These are phyloP conservation scores for Eremomyces bilateralis DNA, from an alignment of 495 filamentous ascomycete genomes.

Conservation along the genomic window DNA sequence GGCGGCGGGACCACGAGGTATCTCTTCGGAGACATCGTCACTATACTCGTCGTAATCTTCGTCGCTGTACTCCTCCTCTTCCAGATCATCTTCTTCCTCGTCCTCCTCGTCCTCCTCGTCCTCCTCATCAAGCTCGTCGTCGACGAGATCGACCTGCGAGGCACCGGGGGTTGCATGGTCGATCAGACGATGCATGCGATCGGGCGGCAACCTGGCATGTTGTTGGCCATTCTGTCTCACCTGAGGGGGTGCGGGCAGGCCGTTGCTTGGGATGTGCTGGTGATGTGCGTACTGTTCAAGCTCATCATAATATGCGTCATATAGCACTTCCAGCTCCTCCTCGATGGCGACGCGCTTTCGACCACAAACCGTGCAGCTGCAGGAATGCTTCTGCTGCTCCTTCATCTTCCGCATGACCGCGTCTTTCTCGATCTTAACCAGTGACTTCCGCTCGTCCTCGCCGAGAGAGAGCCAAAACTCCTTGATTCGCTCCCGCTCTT, in stretches of 20 bases:
- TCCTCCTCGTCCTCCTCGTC: conserved; percentile 46
- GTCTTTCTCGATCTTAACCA: conserved; percentile 97
- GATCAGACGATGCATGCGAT: conserved; percentile 17
- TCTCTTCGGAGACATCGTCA: conserved; percentile 31
- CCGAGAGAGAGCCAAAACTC: conserved; percentile 96
- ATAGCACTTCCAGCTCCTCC: conserved; percentile 94
- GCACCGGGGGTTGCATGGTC: conserved; percentile 1
- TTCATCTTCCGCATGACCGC: conserved; percentile 98
- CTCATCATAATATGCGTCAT: conserved; percentile 98
- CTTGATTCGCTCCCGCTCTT: conserved; percentile 92
- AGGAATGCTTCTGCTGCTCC: conserved; percentile 98
- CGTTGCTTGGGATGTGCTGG: conserved; percentile 41
- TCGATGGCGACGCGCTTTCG: conserved; percentile 94
- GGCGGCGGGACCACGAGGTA: conserved; percentile 28
- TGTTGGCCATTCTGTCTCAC: not conserved
- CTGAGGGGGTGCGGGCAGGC: conserved; percentile 31
- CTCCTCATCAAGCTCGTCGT: conserved; percentile 36
- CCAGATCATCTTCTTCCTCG: conserved; percentile 30
- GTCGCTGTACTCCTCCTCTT: conserved; percentile 36
- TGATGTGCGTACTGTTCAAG: conserved; percentile 92
- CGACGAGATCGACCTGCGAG: conserved; percentile 24
- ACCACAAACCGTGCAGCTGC: conserved; percentile 92
- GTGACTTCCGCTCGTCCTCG: conserved; percentile 75
- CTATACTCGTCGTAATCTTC: conserved; percentile 31
- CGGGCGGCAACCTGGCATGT: conserved; percentile 21